Evolutionary conservation across 108 stramenopile genomes (phyloP), one percentile per base, ranked within the genome.

Genomic region (Phaeodactylum tricornutum): DNA sequence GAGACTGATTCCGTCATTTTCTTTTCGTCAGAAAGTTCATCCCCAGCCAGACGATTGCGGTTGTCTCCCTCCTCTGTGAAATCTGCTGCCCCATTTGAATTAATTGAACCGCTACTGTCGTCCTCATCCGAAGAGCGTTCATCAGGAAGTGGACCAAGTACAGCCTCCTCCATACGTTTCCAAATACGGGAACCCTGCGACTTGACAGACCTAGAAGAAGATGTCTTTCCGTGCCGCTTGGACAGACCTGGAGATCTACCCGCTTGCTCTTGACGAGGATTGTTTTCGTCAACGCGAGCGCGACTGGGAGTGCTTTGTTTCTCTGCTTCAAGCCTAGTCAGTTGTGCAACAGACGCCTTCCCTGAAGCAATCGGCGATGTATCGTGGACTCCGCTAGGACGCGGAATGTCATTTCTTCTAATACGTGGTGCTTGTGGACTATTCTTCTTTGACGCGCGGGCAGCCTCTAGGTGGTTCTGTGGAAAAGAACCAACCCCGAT

Each of bases 291-390:
- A 2, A 67, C 15, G 33, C 74, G 50, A 21, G 67, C 45, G 16
- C 50, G 53, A 8, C 71, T 71, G 11, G 64, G 64, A 36, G 81
- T 83, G 11, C 67, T 27, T 60, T 62, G 62, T 14, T 55, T 54
- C 20, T 88, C 77, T 0, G 82, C 87, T 39, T 75, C 79, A 3
- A 81, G 27, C 38, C 87, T 57, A 2, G 80, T 75, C 38, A 67
- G 53, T 55, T 88, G 82, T 6, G 86, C 86, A 0, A 84, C 66
- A 40, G 75, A 76, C 36, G 82, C 35, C 38, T 67, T 77, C n/a
- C n/a, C n/a, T n/a, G n/a, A n/a, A n/a, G n/a, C n/a, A n/a, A n/a
- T n/a, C n/a, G n/a, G n/a, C n/a, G n/a, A n/a, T n/a, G n/a, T n/a
- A n/a, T n/a, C n/a, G n/a, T n/a, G n/a, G n/a, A n/a, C n/a, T n/a